Evolutionary conservation across 805 yeast genomes (phyloP).

Genomic region (Sugiyamaella floridensis): DNA sequence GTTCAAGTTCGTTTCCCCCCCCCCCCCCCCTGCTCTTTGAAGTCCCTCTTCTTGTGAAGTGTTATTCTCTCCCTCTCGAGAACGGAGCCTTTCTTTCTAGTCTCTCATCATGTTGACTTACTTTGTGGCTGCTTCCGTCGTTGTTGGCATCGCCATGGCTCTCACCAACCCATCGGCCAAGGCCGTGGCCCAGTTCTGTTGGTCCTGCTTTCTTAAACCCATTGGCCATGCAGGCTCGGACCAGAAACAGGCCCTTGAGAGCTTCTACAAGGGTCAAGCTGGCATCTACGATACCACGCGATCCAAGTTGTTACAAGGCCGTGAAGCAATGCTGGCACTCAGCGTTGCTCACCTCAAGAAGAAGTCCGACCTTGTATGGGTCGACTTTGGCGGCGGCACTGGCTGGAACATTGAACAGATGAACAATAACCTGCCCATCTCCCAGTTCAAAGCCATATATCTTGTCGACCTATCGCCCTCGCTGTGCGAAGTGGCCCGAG

Average conservation of each 20-base stretch:
- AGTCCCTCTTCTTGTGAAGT: background rate
- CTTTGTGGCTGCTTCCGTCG: slow-evolving; percentile 11
- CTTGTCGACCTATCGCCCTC: slow-evolving; percentile 74
- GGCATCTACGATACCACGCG: slow-evolving; percentile 70
- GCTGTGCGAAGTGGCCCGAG: slow-evolving; percentile 61
- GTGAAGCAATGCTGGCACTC: slow-evolving; percentile 53
- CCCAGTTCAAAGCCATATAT: slow-evolving; percentile 56
- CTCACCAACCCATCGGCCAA: slow-evolving; percentile 14
- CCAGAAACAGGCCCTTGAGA: slow-evolving; percentile 59
- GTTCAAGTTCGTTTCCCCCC: too few relatives aligned
- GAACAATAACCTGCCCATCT: slow-evolving; percentile 47
- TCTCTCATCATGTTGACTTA: slow-evolving; percentile 6
- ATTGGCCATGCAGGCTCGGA: slow-evolving; percentile 33
- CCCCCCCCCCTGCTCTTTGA: too few relatives aligned
- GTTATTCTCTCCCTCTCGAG: background rate
- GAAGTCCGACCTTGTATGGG: slow-evolving; percentile 27
- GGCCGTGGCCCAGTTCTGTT: slow-evolving; percentile 30
- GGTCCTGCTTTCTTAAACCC: slow-evolving; percentile 56
- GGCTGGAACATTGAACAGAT: slow-evolving; percentile 75
- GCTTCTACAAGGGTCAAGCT: slow-evolving; percentile 71
- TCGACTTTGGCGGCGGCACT: slow-evolving; percentile 73
- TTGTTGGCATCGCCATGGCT: slow-evolving; percentile 9
- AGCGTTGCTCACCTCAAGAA: slow-evolving; percentile 51
- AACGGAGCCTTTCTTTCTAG: background rate
- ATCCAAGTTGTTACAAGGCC: slow-evolving; percentile 57